These are phyloP conservation scores for Trypanosoma platydactyli DNA, from an alignment of 208 protist genomes.

Conservation along the genomic window DNA sequence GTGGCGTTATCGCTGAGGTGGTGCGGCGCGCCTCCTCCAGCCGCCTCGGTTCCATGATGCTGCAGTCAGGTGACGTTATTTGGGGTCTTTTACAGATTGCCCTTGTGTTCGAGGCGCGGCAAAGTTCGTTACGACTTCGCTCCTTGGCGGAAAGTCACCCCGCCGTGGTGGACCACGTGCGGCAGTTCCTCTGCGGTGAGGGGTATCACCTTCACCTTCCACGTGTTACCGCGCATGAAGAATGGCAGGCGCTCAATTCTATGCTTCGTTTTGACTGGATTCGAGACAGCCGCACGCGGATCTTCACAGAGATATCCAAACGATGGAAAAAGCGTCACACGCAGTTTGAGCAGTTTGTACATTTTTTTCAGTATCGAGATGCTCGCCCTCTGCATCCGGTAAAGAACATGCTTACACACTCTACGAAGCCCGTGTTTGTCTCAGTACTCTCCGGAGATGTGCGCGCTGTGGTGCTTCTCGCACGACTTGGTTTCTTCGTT, in stretches of 20 bases:
- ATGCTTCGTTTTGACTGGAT: conserved; percentile 84
- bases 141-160: conserved; percentile 66
- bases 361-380: conserved; percentile 82
- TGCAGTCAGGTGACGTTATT: conserved; percentile 73
- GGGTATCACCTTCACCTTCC: conserved; percentile 80
- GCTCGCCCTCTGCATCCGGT: conserved; percentile 40
- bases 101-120: conserved; percentile 77
- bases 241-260: conserved; percentile 62
- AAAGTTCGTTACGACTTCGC: conserved; percentile 80
- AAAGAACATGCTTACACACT: conserved; percentile 82
- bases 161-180: conserved; percentile 45
- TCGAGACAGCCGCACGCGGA: conserved; percentile 80
- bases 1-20: conserved; percentile 33
- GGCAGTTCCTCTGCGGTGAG: conserved; percentile 79
- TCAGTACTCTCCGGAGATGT: conserved; percentile 77
- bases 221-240: conserved; percentile 69
- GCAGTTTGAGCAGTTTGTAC: conserved; percentile 88
- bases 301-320: conserved; percentile 87
- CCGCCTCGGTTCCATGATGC: conserved; percentile 45
- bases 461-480: conserved; percentile 67
- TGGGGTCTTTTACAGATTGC: conserved; percentile 61
- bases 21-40: conserved; percentile 37
- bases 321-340: conserved; percentile 76
- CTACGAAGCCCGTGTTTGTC: conserved; percentile 80
- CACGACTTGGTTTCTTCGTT: conserved; percentile 78